phyloP scores from a whole-genome alignment of 2,329 filamentous ascomycete species.

The Graphium sp. region DNA sequence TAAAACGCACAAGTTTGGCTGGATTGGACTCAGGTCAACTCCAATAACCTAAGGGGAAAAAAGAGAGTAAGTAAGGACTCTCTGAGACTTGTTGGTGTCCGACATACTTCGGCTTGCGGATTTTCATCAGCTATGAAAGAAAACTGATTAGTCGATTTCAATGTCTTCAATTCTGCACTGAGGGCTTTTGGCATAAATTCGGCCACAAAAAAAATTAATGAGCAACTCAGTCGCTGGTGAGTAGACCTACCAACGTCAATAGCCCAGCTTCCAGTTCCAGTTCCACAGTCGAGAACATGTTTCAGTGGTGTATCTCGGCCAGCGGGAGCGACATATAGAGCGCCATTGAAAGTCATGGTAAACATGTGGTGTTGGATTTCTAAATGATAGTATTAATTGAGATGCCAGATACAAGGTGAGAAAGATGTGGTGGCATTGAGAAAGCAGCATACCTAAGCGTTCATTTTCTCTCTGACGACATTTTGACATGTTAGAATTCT shows the following conservation, averaged over 20 bases:
- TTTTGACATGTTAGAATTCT: no score
- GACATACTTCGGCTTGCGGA: constrained; percentile 11
- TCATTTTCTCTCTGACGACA: no score
- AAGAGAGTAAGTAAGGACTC: not conserved
- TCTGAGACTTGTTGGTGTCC: accelerated
- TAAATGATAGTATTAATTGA: constrained; percentile 9
- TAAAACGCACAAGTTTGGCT: constrained; percentile 15
- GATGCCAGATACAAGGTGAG: not conserved
- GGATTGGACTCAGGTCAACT: constrained; percentile 23
- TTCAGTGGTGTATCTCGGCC: constrained; percentile 6
- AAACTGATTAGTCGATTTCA: no score
- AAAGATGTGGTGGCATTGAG: not conserved
- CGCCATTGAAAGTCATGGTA: constrained; percentile 10
- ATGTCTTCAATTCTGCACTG: no score
- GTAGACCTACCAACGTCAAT: constrained; percentile 12
- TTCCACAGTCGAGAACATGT: constrained; percentile 14
- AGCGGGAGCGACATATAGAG: constrained; percentile 9
- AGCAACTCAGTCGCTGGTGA: not conserved
- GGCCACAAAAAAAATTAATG: not conserved
- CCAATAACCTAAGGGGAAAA: constrained; percentile 13
- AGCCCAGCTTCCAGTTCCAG: constrained; percentile 15
- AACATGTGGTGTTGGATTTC: constrained; percentile 13
- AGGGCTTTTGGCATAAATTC: no score
- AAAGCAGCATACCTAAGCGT: not conserved
- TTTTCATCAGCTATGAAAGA: constrained; percentile 9